Evolutionary conservation across 169 alveolate species (phyloP), one percentile per base, ranked within the genome.

Genomic region (Plasmodium falciparum): DNA sequence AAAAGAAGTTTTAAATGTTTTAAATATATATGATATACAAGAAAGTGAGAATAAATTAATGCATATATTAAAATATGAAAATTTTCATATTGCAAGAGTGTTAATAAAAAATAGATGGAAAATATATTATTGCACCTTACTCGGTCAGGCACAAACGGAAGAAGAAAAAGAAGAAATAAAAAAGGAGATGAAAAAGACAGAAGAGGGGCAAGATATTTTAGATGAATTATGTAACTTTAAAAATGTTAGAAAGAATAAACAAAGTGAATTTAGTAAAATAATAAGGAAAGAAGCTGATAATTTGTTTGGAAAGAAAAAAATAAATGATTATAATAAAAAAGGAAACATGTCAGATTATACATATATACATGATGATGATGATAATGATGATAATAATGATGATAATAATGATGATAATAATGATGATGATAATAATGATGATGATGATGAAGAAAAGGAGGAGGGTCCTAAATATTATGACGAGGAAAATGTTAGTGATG

Each of bases 81-180:
- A 97, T 86, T 97, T 97, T 89, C 97, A 97, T 71, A 96, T 97
- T 73, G 98, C 98, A 29, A 97, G 96, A 86, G 70, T 92, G 74
- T 73, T 98, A 22, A 94, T 97, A 29, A 93, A 94, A 39, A 96
- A 97, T 72, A 83, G 99, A 62, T 95, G 98, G 96, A 95, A 97
- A 63, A 96, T 98, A 54, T 97, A 95, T 93, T 98, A 93, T 92
- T 97, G 99, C 76, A 97, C 99, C 20, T 89, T 97, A 56, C 93
- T 97, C 66, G 98, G 99, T 22, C 98, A 98, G 93, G 98, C 99
- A 33, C 98, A 98, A 88, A 95, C 97, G 20, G 98, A 95, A 58
- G 97, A 94, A 58, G 98, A 98, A 93, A 95, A 93, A 91, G 95
- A 94, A 13, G 92, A 92, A 8, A 94, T 97, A 12, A 73, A 90